Percentiles rank a stretch among this genome's conserved stretches.
Evolutionary conservation across 2,329 filamentous ascomycete genomes (phyloP).

Genomic region (Dendryphion nanum): DNA sequence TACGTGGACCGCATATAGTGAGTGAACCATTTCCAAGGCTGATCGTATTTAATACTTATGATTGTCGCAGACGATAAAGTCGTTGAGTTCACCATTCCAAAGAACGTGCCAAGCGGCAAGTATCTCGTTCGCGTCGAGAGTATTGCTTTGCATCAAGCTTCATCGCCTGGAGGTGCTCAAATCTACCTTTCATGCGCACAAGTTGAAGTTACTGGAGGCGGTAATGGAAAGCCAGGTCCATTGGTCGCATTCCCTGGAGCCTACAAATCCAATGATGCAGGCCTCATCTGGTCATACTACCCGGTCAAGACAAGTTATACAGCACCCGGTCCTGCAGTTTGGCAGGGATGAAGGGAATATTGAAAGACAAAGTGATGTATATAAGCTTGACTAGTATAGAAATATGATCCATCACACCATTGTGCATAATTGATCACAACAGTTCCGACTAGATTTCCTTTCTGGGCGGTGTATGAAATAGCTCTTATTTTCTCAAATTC

Average conservation of each 20-base stretch:
- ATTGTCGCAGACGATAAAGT: conserved; percentile 18
- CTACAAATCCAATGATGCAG: conserved; percentile 32
- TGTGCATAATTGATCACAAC: too few species aligned
- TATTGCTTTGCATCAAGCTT: conserved; percentile 44
- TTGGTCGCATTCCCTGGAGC: conserved; percentile 44
- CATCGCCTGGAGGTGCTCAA: conserved; percentile 34
- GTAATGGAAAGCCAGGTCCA: conserved; percentile 36
- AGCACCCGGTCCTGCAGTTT: conserved; percentile 25
- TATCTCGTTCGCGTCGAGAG: conserved; percentile 48
- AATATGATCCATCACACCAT: too few species aligned
- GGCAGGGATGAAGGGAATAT: conserved; percentile 18
- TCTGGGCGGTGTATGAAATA: too few species aligned
- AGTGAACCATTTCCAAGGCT: conserved; percentile 22
- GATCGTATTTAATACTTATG: not conserved
- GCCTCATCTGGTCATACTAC: conserved; percentile 31
- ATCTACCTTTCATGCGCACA: conserved; percentile 49
- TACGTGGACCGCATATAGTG: conserved; percentile 30
- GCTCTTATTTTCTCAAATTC: too few species aligned
- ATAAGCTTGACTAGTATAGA: too few species aligned
- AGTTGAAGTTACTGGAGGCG: conserved; percentile 41
- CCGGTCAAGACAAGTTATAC: conserved; percentile 27
- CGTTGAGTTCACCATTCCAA: conserved; percentile 39
- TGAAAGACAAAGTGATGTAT: too few species aligned
- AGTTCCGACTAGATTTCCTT: too few species aligned
- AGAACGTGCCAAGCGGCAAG: conserved; percentile 40